phyloP scores from a whole-genome alignment of 371 early-diverging fungal species.

The Rozella allomycis region DNA sequence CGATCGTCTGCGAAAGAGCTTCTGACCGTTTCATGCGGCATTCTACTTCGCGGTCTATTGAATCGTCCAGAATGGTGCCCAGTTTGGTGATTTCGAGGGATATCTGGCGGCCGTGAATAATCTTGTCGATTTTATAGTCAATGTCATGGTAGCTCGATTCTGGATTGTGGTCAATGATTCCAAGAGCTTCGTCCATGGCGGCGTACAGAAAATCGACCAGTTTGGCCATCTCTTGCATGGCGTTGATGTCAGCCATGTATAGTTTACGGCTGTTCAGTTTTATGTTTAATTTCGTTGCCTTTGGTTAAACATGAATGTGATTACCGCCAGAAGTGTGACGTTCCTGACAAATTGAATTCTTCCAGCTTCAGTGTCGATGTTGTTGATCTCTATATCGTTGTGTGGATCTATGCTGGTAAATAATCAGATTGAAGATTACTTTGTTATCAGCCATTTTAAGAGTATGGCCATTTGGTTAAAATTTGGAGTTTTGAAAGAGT shows the following conservation, averaged over 20 bases:
- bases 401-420: background rate
- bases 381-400: conserved; percentile 12
- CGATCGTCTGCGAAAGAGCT: conserved; percentile 18
- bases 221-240: conserved; percentile 19
- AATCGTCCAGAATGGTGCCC: conserved; percentile 17
- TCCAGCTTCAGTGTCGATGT: conserved; percentile 14
- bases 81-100: conserved; percentile 15
- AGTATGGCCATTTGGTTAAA: conserved; percentile 17
- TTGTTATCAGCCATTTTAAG: conserved; percentile 23
- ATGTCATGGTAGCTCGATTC: conserved; percentile 6
- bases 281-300: conserved; percentile 19
- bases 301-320: conserved; percentile 1
- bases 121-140: conserved; percentile 9
- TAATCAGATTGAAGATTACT: conserved; percentile 3
- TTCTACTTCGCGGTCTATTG: conserved; percentile 13
- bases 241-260: conserved; percentile 24
- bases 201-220: conserved; percentile 12
- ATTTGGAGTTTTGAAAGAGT: conserved; percentile 19
- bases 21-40: conserved; percentile 9
- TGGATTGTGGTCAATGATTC: background rate
- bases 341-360: conserved; percentile 19
- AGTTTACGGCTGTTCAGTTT: conserved; percentile 19
- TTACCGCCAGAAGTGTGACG: conserved; percentile 5
- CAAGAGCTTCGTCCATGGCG: conserved; percentile 4
- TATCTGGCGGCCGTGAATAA: conserved; percentile 13